Percentiles rank a stretch among this genome's conserved stretches.
Conservation (phyloP, 2,329 filamentous ascomycete species). For the Aureobasidium musti region DNA sequence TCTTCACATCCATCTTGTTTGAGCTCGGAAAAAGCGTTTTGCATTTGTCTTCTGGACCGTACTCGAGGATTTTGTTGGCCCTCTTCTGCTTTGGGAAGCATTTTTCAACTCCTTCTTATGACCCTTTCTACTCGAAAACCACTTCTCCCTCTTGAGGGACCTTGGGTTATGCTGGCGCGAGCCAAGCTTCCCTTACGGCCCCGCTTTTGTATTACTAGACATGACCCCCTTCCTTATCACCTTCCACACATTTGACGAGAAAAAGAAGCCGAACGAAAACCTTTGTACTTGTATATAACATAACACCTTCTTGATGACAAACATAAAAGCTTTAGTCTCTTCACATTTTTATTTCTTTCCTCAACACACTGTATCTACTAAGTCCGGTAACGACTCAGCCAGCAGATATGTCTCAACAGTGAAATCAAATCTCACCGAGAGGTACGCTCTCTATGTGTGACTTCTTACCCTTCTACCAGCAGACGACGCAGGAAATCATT, state of each 20-base stretch:
- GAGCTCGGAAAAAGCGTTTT: constrained; percentile 24
- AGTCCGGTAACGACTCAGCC: neutral
- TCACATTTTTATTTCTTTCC: neutral
- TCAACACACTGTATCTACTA: neutral
- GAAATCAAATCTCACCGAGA: neutral
- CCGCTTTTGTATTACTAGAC: constrained; percentile 22
- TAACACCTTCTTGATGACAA: constrained; percentile 16
- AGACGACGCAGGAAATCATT: too few relatives aligned
- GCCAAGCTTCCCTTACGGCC: neutral
- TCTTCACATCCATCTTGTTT: constrained; percentile 12
- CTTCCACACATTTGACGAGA: constrained; percentile 14
- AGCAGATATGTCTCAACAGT: neutral
- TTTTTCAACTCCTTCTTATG: constrained; percentile 18
- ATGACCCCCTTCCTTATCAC: constrained; percentile 10
- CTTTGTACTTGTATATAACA: constrained; percentile 26
- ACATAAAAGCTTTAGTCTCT: constrained; percentile 1
- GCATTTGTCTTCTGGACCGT: constrained; percentile 2
- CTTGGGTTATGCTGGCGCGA: constrained; percentile 8
- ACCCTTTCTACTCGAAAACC: neutral
- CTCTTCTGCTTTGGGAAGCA: constrained; percentile 11
- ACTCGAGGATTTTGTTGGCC: constrained; percentile 10
- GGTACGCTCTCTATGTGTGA: neutral
- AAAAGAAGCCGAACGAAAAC: constrained; percentile 23
- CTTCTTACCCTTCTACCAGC: too few relatives aligned
- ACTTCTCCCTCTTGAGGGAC: neutral